Conservation (phyloP, 2,329 filamentous ascomycete species). For the Gaeumannomyces sp. region DNA sequence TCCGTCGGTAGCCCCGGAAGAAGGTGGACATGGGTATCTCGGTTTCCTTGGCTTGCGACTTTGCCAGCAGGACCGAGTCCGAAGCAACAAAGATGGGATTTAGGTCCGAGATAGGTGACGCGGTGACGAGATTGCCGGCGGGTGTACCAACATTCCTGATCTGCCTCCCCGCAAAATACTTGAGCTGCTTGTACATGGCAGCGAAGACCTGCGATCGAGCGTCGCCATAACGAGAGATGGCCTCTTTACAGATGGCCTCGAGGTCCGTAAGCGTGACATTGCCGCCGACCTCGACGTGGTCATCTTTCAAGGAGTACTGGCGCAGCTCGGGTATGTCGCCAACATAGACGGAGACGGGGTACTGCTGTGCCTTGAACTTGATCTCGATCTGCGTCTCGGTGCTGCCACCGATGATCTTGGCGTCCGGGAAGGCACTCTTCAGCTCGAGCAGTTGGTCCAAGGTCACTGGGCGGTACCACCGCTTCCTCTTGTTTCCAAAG, state of each 20-base stretch:
- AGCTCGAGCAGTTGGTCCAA: constrained; percentile 85
- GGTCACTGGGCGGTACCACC: constrained; percentile 86
- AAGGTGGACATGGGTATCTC: constrained; percentile 91
- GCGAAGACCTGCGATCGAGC: constrained; percentile 70
- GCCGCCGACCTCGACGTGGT: constrained; percentile 84
- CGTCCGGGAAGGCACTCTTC: constrained; percentile 75
- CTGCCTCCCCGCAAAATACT: constrained; percentile 90
- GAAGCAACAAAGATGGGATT: constrained; percentile 91
- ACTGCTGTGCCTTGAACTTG: constrained; percentile 93
- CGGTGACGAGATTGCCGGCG: constrained; percentile 88
- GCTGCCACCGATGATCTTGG: constrained; percentile 92
- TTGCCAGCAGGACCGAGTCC: constrained; percentile 74
- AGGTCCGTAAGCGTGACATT: constrained; percentile 91
- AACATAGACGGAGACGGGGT: constrained; percentile 83
- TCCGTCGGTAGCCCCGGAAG: constrained; percentile 86
- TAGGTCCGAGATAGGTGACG: constrained; percentile 91
- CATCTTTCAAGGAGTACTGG: constrained; percentile 71
- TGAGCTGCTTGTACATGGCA: constrained; percentile 90
- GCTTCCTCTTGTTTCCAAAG: constrained; percentile 92
- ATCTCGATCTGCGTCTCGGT: constrained; percentile 98
- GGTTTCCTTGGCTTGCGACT: constrained; percentile 58
- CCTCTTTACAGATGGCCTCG: constrained; percentile 75
- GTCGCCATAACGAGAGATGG: constrained; percentile 70
- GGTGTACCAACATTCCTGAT: constrained; percentile 97
- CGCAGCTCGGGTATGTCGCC: constrained; percentile 88